Base-by-base conservation (phyloP, 1,284 basidiomycete species). In the Ceratobasidium sp. region DNA sequence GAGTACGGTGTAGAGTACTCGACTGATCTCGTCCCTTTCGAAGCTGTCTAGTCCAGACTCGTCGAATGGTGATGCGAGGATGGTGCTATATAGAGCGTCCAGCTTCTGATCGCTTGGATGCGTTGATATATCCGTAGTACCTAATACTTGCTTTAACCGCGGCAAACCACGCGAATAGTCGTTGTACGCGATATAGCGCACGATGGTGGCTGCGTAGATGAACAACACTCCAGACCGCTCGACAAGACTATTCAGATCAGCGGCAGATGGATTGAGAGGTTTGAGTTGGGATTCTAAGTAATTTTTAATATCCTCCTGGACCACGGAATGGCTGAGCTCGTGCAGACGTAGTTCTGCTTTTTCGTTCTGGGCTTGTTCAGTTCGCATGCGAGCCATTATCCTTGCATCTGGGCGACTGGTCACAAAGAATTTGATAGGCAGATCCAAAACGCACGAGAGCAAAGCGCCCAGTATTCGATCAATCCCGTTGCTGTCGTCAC, bases 311-410 rank as follows among this genome's bases (percentile, higher is more conserved):
- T 45, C 42, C 42, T 10, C 42, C 17, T 45, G 42, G 10, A 45
- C 42, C 11, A 17, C 17, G 10, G 76, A 77, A n/a, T 28, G 35
- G 31, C 75, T 69, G 23, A 69, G 56, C 54, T 76, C 75, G 66
- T 76, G 65, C n/a, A 76, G 53, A 10, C 33, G 58, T n/a, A 60
- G 23, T 28, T 31, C 58, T n/a, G 28, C 6, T 7, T 28, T 11
- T 45, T 11, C 26, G 11, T 13, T 5, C 11, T 60, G 26, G 5
- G 6, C 33, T 7, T 28, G 15, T 60, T 20, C 13, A 11, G n/a
- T 15, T 8, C 26, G 23, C 58, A 60, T 60, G 17, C 33, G 17
- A 10, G 28, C 33, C 26, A 28, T 10, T 20, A 60, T 60, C 33
- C 17, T 33, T 7, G 58, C 26, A 10, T 26, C 58, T 10, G 58